Conservation (phyloP, 2,329 filamentous ascomycete species). For the Erysiphe pulchra region DNA sequence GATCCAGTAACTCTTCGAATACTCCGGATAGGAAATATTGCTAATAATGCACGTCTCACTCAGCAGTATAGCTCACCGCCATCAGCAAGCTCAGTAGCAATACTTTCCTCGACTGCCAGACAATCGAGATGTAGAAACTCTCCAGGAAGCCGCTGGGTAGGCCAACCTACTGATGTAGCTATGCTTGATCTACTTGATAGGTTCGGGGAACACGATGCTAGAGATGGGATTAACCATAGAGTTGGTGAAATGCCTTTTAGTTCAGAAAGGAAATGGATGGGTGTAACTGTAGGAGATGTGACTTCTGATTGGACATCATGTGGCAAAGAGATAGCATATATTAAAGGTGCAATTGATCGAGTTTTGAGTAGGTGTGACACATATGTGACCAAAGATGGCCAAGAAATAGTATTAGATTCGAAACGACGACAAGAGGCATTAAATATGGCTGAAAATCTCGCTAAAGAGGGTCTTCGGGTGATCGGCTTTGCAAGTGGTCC, state of each 20-base stretch:
- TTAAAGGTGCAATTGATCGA: slow-evolving; percentile 83
- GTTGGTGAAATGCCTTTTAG: slow-evolving; percentile 81
- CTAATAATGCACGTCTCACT: slow-evolving; percentile 73
- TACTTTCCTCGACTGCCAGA: slow-evolving; percentile 54
- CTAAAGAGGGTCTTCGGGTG: slow-evolving; percentile 67
- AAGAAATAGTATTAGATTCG: slow-evolving; percentile 65
- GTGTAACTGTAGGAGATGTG: slow-evolving; percentile 46
- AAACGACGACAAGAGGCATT: slow-evolving; percentile 46
- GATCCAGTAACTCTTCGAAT: slow-evolving; percentile 57
- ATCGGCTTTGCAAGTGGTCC: slow-evolving; percentile 79
- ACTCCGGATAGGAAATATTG: slow-evolving; percentile 79
- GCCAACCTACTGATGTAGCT: slow-evolving; percentile 93
- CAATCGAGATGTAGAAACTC: slow-evolving; percentile 16
- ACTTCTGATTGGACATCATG: slow-evolving; percentile 11
- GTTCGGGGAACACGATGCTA: slow-evolving; percentile 75
- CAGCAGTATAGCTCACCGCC: slow-evolving; percentile 43
- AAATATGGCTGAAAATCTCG: slow-evolving; percentile 65
- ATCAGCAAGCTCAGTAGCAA: slow-evolving; percentile 45
- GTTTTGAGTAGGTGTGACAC: slow-evolving; percentile 72
- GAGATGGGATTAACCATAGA: slow-evolving; percentile 61
- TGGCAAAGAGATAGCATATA: slow-evolving; percentile 56
- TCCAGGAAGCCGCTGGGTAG: slow-evolving; percentile 70
- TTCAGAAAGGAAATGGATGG: slow-evolving; percentile 98
- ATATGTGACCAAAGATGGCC: slow-evolving; percentile 64
- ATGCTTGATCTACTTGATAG: slow-evolving; percentile 79